Evolutionary conservation across 768 basidiomycete genomes (phyloP).

Genomic region (Hemileccinum rubropunctum): DNA sequence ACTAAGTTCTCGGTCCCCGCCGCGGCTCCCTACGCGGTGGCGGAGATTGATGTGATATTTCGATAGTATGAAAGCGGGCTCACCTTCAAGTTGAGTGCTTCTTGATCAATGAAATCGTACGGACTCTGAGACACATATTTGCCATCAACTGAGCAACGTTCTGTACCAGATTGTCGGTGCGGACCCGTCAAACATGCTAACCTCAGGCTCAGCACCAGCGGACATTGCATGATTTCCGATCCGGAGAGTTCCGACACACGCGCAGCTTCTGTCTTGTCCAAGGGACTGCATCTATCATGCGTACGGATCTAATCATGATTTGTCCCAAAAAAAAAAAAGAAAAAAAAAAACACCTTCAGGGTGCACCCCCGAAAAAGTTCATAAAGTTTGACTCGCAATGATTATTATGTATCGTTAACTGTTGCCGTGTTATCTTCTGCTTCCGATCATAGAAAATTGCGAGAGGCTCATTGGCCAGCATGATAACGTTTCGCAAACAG

Average conservation of each 20-base stretch:
- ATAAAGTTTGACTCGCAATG: conserved; percentile 21
- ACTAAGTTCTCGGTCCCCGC: conserved; percentile 5
- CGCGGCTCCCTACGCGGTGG: conserved; percentile 17
- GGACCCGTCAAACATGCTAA: conserved; percentile 18
- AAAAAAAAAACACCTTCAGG: conserved; percentile 23
- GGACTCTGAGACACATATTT: too few relatives aligned
- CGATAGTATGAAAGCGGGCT: neutral
- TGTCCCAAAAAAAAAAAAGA: neutral
- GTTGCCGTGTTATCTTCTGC: conserved; percentile 20
- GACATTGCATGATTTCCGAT: conserved; percentile 14
- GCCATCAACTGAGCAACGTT: conserved; percentile 9
- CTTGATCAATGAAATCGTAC: too few relatives aligned
- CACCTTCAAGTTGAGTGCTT: neutral
- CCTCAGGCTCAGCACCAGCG: neutral
- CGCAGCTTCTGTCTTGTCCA: conserved; percentile 9
- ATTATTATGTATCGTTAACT: conserved; percentile 30
- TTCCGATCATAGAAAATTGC: conserved; percentile 22
- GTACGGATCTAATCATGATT: conserved; percentile 10
- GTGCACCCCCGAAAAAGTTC: conserved; percentile 28
- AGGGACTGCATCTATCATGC: conserved; percentile 12
- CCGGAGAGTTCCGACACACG: conserved; percentile 24
- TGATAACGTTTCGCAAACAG: conserved; percentile 20
- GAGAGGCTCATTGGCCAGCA: conserved; percentile 10
- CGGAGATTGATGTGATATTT: conserved; percentile 28
- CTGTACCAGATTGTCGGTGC: conserved; percentile 10